phyloP scores from a whole-genome alignment of 73 alveolate genomes.

The Paramecium caudatum region DNA sequence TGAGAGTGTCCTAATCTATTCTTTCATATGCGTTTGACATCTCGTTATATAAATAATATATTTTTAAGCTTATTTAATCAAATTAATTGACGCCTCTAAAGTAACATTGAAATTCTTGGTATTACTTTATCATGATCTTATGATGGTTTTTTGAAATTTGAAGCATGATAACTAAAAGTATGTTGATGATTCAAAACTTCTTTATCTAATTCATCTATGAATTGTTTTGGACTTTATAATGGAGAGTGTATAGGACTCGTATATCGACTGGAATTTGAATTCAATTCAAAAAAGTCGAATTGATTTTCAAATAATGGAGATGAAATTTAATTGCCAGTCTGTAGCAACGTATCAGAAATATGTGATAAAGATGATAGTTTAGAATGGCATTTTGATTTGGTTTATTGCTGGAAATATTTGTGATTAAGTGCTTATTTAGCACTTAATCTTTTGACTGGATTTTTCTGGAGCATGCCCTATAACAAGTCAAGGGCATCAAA shows the following conservation, averaged over 20 bases:
- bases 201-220: conserved; percentile 5
- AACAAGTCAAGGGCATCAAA: conserved; percentile 68
- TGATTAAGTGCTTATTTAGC: conserved; percentile 72
- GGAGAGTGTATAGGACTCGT: conserved; percentile 49
- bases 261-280: neutral
- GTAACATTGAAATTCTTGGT: too few species aligned
- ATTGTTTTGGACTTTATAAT: neutral
- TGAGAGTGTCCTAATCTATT: conserved; percentile 11
- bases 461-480: conserved; percentile 39
- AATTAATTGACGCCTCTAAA: too few species aligned
- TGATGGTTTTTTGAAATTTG: neutral
- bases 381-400: neutral
- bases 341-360: neutral
- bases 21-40: conserved; percentile 28
- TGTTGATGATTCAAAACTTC: conserved; percentile 7
- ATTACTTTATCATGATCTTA: too few species aligned
- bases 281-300: conserved; percentile 21
- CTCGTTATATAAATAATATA: too few species aligned
- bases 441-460: conserved; percentile 52
- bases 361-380: neutral
- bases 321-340: conserved; percentile 23
- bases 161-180: neutral
- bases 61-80: too few species aligned
- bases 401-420: conserved; percentile 34
- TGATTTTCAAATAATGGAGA: neutral